Evolutionary conservation across 768 basidiomycete genomes (phyloP), one percentile per base, ranked within the genome.

Genomic region (Kwoniella newhampshirensis): DNA sequence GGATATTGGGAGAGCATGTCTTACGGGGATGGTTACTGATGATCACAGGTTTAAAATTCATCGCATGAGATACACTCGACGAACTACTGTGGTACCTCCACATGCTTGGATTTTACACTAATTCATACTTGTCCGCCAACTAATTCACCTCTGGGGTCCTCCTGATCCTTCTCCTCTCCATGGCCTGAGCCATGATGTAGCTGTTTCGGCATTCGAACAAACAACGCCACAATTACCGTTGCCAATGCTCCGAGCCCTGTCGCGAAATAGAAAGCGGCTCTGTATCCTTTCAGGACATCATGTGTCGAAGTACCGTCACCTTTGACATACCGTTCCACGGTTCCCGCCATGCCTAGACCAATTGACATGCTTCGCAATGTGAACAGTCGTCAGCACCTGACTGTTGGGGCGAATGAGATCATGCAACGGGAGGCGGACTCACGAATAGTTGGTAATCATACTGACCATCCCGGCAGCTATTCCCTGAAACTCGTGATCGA

Each of bases 341-440:
- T 54, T n/a, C 59, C 59, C 26, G 59, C 53, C n/a, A 60, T 8
- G n/a, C 59, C 59, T 25, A 60, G 42, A 25, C 59, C 59, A n/a
- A 60, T 60, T 20, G 59, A 60, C 6, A 60, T 39, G 25, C 57
- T 58, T 27, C 18, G n/a, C n/a, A n/a, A n/a, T n/a, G n/a, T n/a
- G n/a, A n/a, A n/a, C n/a, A n/a, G n/a, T n/a, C n/a, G n/a, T n/a
- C n/a, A n/a, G n/a, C n/a, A n/a, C n/a, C n/a, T n/a, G n/a, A n/a
- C n/a, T n/a, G n/a, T n/a, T 48, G 23, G n/a, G 25, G 13, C 18
- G 13, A 8, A 25, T 9, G 32, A 12, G 26, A 15, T 12, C n/a
- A 2, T 3, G 36, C 27, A 12, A 35, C 91, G 93, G 50, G 80
- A 85, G 60, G 89, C 86, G 89, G 47, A 60, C 60, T 41, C 25